These are phyloP conservation scores for Tephrocybe sp. DNA, from an alignment of 768 basidiomycete species.

Conservation along the genomic window DNA sequence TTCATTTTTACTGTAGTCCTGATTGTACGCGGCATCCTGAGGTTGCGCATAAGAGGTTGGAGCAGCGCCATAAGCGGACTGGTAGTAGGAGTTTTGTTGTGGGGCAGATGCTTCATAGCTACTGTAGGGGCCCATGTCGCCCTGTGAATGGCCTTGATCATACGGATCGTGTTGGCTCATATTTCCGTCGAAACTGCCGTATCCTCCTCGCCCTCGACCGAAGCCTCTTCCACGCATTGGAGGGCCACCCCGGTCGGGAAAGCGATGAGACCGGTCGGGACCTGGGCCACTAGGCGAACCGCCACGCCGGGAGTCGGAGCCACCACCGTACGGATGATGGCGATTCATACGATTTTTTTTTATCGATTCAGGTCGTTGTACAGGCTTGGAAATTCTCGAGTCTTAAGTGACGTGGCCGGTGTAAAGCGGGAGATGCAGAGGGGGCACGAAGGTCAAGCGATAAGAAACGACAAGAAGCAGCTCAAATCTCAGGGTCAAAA, in stretches of 20 bases:
- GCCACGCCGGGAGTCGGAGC: constrained; percentile 68
- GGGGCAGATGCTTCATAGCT: constrained; percentile 58
- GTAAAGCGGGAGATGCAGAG: constrained; percentile 5
- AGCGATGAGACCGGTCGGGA: constrained; percentile 71
- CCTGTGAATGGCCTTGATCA: constrained; percentile 67
- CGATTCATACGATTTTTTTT: constrained; percentile 65
- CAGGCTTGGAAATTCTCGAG: constrained; percentile 11
- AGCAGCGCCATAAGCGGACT: constrained; percentile 56
- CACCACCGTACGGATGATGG: constrained; percentile 82
- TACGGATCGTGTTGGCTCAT: constrained; percentile 53
- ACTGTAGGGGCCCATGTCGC: constrained; percentile 66
- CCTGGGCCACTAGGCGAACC: constrained; percentile 67
- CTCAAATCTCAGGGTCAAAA: constrained; percentile 30
- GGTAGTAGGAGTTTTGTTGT: constrained; percentile 66
- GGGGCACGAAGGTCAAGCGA: constrained; percentile 13
- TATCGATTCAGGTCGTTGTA: constrained; percentile 17
- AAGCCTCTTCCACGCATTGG: constrained; percentile 46
- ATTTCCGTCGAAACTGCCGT: constrained; percentile 55
- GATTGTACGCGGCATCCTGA: constrained; percentile 51
- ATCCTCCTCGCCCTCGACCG: constrained; percentile 53
- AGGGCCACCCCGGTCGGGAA: constrained; percentile 56
- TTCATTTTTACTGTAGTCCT: constrained; percentile 71
- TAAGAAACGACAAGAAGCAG: constrained; percentile 22
- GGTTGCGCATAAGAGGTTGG: constrained; percentile 50
- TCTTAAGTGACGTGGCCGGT: constrained; percentile 37